phyloP scores from a whole-genome alignment of 208 protist species.

The Trypanosoma boissoni region DNA sequence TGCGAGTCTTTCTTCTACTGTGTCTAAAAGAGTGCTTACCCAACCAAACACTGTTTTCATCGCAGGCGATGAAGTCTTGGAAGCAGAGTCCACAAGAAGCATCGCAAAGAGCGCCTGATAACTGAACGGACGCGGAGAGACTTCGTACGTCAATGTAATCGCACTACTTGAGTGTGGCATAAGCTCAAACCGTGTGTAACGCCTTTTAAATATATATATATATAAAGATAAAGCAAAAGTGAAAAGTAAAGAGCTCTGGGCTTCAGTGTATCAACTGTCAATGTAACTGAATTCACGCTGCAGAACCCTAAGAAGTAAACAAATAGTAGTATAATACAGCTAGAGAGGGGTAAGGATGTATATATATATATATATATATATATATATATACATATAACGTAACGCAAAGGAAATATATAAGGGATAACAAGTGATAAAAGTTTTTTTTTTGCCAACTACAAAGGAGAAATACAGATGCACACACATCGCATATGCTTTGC shows the following conservation, averaged over 20 bases:
- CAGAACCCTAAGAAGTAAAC: too few relatives aligned
- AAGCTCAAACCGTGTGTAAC: too few relatives aligned
- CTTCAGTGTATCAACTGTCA: too few relatives aligned
- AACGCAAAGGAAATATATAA: not conserved
- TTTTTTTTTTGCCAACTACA: too few relatives aligned
- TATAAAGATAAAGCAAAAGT: not conserved
- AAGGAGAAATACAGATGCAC: too few relatives aligned
- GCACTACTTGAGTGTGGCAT: slow-evolving; percentile 20
- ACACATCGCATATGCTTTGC: too few relatives aligned
- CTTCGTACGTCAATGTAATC: slow-evolving; percentile 46
- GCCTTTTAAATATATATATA: not conserved
- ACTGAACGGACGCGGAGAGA: slow-evolving; percentile 43
- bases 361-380: not conserved
- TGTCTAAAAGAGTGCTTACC: not conserved
- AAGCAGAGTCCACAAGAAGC: slow-evolving; percentile 17
- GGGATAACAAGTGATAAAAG: too few relatives aligned
- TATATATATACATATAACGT: not conserved
- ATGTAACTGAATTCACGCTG: too few relatives aligned
- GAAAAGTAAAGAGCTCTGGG: not conserved
- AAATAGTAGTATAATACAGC: too few relatives aligned
- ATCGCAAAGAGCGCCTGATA: slow-evolving; percentile 32
- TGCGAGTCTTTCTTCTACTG: slow-evolving; percentile 2
- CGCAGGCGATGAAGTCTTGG: not conserved
- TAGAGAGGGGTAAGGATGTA: too few relatives aligned
- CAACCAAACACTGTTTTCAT: not conserved